Evolutionary conservation across 2,329 filamentous ascomycete species (phyloP), one percentile per base, ranked within the genome.

Genomic region (Diplodia seriata): DNA sequence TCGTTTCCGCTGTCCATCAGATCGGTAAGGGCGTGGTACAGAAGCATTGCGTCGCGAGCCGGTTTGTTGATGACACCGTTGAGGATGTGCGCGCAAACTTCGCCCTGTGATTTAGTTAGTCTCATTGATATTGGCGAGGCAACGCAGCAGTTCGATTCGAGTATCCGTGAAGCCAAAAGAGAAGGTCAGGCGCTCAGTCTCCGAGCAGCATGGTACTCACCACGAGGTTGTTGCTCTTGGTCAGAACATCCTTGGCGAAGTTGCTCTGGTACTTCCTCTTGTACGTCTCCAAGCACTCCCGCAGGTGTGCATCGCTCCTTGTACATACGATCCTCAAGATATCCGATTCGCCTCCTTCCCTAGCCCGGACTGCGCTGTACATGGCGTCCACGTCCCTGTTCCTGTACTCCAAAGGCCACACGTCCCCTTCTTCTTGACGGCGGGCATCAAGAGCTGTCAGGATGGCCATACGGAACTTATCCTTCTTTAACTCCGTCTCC

Each of bases 41-140:
- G 84, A 2, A 98, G 89, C 47, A 97, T 86, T 3, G 94, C 93
- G 78, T 98, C 95, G 67, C 95, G 92, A 70, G 97, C 93, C 6
- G 95, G 94, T 69, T 91, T 91, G 82, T 98, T 98, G 82, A 98
- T 97, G 68, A 97, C 89, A 74, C 95, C 95, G 81, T 98, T 97
- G 75, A 99, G 90, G 73, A 98, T 92, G 79, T 98, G 95, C 0
- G 93, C 92, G 47, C 98, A 88, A 23, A 97, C 89, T 82, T 99
- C 95, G 71, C 95, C 95, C 94, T 97, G 72, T 8, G 15, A 7
- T 3, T 71, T 61, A 23, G 55, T 50, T 14, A 59, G 40, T n/a
- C 43, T 23, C 12, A 14, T 20, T 15, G 14, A 8, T 18, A 26
- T 47, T 47, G 14, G 43, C 15, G 6, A 43, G 11, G 43, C 18